Conservation (phyloP, 768 basidiomycete genomes). For the Tremella mesenterica region DNA sequence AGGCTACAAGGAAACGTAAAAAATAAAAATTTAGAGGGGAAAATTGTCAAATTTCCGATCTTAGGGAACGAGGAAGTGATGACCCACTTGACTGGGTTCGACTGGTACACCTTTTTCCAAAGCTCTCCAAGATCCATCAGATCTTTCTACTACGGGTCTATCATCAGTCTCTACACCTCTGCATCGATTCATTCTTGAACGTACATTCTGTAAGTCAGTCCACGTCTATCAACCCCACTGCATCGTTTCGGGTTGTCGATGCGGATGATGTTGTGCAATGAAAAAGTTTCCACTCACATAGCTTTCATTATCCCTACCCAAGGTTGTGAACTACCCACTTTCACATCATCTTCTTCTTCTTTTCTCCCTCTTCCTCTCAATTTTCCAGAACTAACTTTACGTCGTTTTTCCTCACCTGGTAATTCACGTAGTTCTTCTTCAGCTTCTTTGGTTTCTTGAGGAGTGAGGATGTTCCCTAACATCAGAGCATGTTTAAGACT, state of each 20-base stretch:
- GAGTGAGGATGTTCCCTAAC: conserved; percentile 63
- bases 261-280: no score
- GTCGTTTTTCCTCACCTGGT: conserved; percentile 14
- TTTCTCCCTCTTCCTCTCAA: conserved; percentile 3
- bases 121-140: conserved; percentile 68
- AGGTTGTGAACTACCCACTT: conserved; percentile 37
- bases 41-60: no score
- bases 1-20: no score
- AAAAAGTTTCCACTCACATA: conserved; percentile 18
- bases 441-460: conserved; percentile 54
- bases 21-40: no score
- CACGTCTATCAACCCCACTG: not conserved
- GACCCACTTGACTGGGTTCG: conserved; percentile 51
- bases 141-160: conserved; percentile 72
- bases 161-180: conserved; percentile 4
- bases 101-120: conserved; percentile 63
- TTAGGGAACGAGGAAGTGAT: not conserved
- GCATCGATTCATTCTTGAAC: conserved; percentile 11
- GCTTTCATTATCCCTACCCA: conserved; percentile 61
- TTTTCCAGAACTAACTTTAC: not conserved
- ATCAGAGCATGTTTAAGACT: conserved; percentile 75
- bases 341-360: conserved; percentile 10
- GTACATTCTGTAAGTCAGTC: conserved; percentile 46
- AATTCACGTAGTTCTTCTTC: conserved; percentile 47
- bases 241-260: no score